Base-by-base conservation (phyloP, 2,329 filamentous ascomycete species). In the Colletotrichum ledebouriae region DNA sequence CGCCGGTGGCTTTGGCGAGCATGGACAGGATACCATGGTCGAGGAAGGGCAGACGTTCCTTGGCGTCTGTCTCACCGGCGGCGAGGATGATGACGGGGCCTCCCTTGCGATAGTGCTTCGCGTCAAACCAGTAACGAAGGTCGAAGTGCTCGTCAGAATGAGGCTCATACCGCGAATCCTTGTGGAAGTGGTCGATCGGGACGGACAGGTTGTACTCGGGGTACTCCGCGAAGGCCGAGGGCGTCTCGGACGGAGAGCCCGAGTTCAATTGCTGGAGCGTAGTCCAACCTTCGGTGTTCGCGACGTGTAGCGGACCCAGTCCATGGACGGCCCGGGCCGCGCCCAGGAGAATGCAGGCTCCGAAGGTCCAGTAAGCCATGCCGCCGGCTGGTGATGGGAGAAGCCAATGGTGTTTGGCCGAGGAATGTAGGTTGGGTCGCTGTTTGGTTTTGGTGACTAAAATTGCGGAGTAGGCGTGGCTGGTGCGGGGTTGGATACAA, bases 101-200 rank as follows among this genome's bases (percentile, higher is more conserved):
- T 12, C 94, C 94, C 0, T 86, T 81, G 75, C 89, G 85, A 80
- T 97, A 97, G 80, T 92, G 86, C 50, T 86, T 86, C 1, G 90
- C 88, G 75, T 97, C 93, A 73, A 95, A 94, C 91, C 91, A 97
- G 81, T 96, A 97, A 11, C 93, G 87, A 55, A 95, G 81, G 22
- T 87, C 79, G 78, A 94, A 97, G 1, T 80, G 86, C 29, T 78
- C 90, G 72, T 91, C 82, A 9, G 86, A 88, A 77, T 97, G 93
- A 41, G 94, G 93, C 76, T 90, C 92, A 75, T 97, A 97, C 56
- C 84, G 82, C 2, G 89, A 87, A 62, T 94, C 90, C 74, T 95
- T 93, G 79, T 92, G 92, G 80, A 96, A 97, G 76, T 96, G 92
- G 77, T 97, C 93, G 39, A 97, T 83, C 15, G 86, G 86, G 3